phyloP scores from a whole-genome alignment of 805 yeast genomes.

The Yarrowia keelungensis region DNA sequence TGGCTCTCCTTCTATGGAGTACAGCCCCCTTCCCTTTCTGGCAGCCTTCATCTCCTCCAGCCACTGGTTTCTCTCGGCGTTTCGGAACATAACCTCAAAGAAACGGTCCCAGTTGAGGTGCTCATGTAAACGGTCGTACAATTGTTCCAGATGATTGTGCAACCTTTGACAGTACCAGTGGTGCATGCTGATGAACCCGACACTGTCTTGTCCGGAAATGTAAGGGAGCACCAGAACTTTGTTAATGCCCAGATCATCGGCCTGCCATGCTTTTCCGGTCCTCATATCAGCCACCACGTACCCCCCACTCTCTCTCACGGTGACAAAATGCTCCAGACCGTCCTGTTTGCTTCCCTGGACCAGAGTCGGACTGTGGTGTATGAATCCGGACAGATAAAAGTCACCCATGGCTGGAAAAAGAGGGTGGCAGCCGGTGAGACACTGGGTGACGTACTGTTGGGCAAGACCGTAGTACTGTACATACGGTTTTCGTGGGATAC shows the following conservation, averaged over 20 bases:
- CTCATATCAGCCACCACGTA: not conserved
- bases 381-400: not conserved
- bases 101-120: no score
- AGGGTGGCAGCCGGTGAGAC: not conserved
- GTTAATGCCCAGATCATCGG: not conserved
- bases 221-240: not conserved
- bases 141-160: no score
- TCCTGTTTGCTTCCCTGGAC: not conserved
- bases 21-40: no score
- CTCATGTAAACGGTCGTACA: no score
- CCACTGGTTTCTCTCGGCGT: no score
- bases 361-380: not conserved
- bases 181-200: not conserved
- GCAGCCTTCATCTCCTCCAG: no score
- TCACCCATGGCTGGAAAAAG: not conserved
- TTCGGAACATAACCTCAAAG: no score
- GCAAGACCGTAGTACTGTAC: no score
- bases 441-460: not conserved
- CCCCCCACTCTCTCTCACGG: not conserved
- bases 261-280: not conserved
- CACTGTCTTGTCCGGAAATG: not conserved
- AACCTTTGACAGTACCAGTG: not conserved
- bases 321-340: conserved; percentile 1
- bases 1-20: no score
- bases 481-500: no score